Evolutionary conservation across 306 rosid genomes (phyloP), one percentile per base, ranked within the genome.

Genomic region (Geum urbanum): DNA sequence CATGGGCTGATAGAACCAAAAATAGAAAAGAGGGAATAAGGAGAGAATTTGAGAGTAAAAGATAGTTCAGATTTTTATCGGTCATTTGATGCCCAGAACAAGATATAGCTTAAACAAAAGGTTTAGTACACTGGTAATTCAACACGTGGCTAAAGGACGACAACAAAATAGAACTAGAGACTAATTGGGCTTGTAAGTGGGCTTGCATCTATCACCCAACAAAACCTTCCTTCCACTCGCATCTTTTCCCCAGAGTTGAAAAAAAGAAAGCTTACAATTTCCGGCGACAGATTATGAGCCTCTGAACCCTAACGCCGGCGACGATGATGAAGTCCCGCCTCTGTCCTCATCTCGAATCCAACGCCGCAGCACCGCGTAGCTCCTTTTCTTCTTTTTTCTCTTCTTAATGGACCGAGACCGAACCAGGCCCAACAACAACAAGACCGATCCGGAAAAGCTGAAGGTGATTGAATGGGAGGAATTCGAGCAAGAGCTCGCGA

Each of bases 401-500:
- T 54, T 73, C 41, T 69, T 69, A 48, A 92, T 92, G 97, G 97
- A 88, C 79, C 79, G 61, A 71, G 55, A 72, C 61, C 75, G 70
- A 63, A 37, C 70, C 53, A 53, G 46, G 24, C 59, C 85, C 55
- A 70, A 52, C 54, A 62, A 40, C 66, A 72, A 58, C 55, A 44
- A 72, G 1, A 70, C 73, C 74, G 87, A 83, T 88, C 87, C 74
- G 14, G 83, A 87, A 46, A 77, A 83, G 72, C 69, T 72, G 57
- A 83, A 79, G 74, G 82, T 86, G 10, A 80, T 91, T 48, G 78
- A 87, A 75, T 94, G 99, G 96, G 97, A 91, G 76, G 97, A 88
- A 50, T 88, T 85, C 74, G 88, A 94, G 74, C 92, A 87, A 39
- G 96, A 91, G 72, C 89, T 91, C 52, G 97, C 92, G 1, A 77